Conservation (phyloP, 2,329 filamentous ascomycete species). For the Penicillium italicum region DNA sequence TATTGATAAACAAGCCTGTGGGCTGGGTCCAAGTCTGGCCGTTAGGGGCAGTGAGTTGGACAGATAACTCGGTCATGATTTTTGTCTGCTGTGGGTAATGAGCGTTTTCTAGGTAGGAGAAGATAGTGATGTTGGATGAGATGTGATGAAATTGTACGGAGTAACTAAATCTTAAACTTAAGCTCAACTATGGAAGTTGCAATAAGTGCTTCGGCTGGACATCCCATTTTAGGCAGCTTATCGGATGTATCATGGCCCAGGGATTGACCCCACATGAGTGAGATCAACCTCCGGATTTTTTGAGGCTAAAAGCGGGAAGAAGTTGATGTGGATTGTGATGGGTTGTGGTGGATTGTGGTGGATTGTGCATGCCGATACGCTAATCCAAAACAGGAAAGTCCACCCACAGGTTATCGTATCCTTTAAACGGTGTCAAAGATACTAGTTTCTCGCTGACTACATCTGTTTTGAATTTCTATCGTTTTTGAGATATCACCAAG, state of each 20-base stretch:
- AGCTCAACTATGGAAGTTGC: neutral
- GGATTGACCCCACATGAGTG: neutral
- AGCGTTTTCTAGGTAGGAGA: neutral
- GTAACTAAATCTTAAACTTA: neutral
- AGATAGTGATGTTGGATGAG: neutral
- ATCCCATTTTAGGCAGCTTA: neutral
- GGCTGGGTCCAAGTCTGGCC: conserved; percentile 38
- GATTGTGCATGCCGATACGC: neutral
- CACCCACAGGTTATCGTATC: conserved; percentile 3
- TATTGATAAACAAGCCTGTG: conserved; percentile 45
- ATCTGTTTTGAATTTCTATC: neutral
- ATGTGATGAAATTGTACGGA: too few species aligned
- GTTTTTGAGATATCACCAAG: neutral
- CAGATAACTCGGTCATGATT: conserved; percentile 27
- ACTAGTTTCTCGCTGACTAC: neutral
- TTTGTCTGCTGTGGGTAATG: neutral
- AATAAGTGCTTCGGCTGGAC: conserved; percentile 6
- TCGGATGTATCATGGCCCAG: neutral
- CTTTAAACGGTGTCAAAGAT: neutral
- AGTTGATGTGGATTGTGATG: neutral
- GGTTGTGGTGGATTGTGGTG: neutral
- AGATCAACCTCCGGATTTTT: neutral
- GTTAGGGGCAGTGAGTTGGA: conserved; percentile 40
- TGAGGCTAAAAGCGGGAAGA: neutral
- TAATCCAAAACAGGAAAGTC: conserved; percentile 21